Evolutionary conservation across 225 moss, liverwort and hornwort species (phyloP), one percentile per base, ranked within the genome.

Genomic region (Pseudisothecium myosuroides): DNA sequence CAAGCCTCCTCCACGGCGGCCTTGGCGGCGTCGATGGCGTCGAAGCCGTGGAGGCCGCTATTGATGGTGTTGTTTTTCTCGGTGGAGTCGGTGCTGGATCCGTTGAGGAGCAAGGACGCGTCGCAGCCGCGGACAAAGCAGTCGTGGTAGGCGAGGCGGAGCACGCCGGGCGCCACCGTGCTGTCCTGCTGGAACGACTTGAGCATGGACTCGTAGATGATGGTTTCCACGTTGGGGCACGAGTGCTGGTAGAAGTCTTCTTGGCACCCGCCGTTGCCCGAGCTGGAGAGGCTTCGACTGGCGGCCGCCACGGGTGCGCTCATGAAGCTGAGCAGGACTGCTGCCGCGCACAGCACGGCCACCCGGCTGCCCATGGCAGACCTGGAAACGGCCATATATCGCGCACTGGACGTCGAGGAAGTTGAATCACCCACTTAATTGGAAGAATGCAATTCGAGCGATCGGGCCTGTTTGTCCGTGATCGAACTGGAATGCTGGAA

Each of bases 1-100:
- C 96, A 96, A 9, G 90, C 95, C 27, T 91, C 87, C 80, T 96
- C 96, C 27, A 96, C 94, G 47, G 94, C 95, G 36, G 92, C 92
- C 86, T 96, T 96, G 45, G 93, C 91, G 10, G 92, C 91, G 54
- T 95, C 95, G 58, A 94, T 86, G 32, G 89, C 91, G 3, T 87
- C 41, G 73, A 62, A 92, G 12, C 91, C 92, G 82, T 89, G 92
- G 23, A 92, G 55, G 52, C 92, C 55, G 83, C 37, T 22, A 14
- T 93, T 93, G 78, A 95, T 91, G 12, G 21, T 3, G 82, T 89
- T 82, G 63, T 90, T 87, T 17, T 82, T 91, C 87, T 94, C 94
- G 5, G n/a, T n/a, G n/a, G n/a, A n/a, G n/a, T n/a, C n/a, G n/a
- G 74, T 83, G 52, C 63, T 65, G 55, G 88, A n/a, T 58, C 92